Conservation (phyloP, 768 basidiomycete species). For the Tricholoma furcatifolium region DNA sequence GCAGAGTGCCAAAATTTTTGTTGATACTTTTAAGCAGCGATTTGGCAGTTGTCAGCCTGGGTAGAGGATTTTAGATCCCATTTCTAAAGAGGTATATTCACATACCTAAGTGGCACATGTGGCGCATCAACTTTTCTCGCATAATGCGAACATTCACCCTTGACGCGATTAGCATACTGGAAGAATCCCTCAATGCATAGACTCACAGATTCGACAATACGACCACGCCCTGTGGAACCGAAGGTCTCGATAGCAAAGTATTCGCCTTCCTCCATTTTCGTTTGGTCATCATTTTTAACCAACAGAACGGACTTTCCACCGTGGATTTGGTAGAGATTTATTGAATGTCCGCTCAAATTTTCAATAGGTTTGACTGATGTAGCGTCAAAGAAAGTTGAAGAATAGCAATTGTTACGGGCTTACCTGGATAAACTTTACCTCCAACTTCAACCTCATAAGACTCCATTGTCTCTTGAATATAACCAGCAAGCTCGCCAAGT, state of each 20-base stretch:
- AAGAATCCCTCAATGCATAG: not conserved
- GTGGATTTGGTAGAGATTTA: constrained; percentile 88
- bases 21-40: constrained; percentile 84
- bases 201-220: constrained; percentile 77
- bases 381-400: constrained; percentile 1
- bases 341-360: constrained; percentile 94
- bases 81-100: not conserved
- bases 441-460: constrained; percentile 95
- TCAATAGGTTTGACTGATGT: constrained; percentile 84
- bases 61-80: constrained; percentile 1
- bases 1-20: constrained; percentile 91
- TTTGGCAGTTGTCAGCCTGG: constrained; percentile 81
- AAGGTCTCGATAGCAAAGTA: constrained; percentile 99
- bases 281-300: constrained; percentile 85
- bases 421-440: constrained; percentile 80
- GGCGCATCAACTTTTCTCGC: constrained; percentile 71
- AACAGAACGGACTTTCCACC: constrained; percentile 91
- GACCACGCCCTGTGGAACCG: constrained; percentile 92
- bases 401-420: constrained; percentile 16
- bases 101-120: constrained; percentile 72
- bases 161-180: constrained; percentile 2
- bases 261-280: constrained; percentile 99
- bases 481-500: constrained; percentile 87
- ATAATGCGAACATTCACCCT: constrained; percentile 96
- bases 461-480: constrained; percentile 98